Conservation (phyloP, 2,329 filamentous ascomycete species). For the Cryphonectria radicalis region DNA sequence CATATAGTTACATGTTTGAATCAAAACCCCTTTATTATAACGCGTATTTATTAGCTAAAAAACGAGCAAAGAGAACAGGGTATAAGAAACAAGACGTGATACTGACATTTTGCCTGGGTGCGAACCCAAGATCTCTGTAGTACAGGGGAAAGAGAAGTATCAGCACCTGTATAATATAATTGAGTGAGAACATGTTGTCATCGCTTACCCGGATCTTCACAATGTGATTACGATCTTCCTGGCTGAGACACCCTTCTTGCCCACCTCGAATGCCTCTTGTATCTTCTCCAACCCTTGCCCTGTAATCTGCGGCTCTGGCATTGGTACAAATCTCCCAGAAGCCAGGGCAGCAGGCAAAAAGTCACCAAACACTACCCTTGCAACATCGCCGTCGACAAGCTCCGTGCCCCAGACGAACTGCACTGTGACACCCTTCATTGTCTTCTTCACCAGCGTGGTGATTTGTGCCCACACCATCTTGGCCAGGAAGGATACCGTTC, state of each 20-base stretch:
- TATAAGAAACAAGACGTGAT: too few relatives aligned
- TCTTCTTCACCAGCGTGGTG: slow-evolving; percentile 17
- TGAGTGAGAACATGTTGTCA: neutral
- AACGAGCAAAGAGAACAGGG: too few relatives aligned
- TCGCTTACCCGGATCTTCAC: neutral
- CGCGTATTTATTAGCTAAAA: too few relatives aligned
- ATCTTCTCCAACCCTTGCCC: slow-evolving; percentile 37
- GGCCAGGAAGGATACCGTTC: neutral
- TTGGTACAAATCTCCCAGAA: slow-evolving; percentile 32
- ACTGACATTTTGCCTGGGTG: too few relatives aligned
- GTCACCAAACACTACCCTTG: slow-evolving; percentile 32
- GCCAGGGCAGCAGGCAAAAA: slow-evolving; percentile 37
- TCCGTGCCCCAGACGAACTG: slow-evolving; percentile 32
- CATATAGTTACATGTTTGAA: too few relatives aligned
- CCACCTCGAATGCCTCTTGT: slow-evolving; percentile 37
- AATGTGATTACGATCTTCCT: slow-evolving; percentile 40
- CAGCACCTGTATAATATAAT: neutral
- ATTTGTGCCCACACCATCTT: slow-evolving; percentile 23
- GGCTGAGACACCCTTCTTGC: slow-evolving; percentile 40
- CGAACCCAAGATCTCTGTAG: slow-evolving; percentile 28
- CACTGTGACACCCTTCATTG: slow-evolving; percentile 27
- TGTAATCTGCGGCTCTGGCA: slow-evolving; percentile 35
- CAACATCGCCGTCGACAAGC: slow-evolving; percentile 32
- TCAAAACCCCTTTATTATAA: too few relatives aligned
- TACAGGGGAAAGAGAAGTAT: neutral